phyloP scores from a whole-genome alignment of 441 rosid species.

The Biscutella laevigata region DNA sequence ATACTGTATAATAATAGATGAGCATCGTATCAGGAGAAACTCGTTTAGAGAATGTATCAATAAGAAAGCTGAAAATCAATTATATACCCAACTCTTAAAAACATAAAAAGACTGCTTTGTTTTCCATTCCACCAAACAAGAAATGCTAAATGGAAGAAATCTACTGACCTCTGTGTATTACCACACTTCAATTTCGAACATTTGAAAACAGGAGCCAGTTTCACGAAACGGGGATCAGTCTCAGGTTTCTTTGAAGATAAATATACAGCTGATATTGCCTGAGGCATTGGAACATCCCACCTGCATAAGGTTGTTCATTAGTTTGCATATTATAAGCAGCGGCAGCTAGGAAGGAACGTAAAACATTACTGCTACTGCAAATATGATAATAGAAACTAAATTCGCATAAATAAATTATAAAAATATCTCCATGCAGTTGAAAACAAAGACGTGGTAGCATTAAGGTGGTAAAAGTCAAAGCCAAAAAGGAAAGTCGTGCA shows the following conservation, averaged over 20 bases:
- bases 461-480: neutral
- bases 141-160: neutral
- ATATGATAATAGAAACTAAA: neutral
- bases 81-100: neutral
- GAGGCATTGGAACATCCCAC: slow-evolving; percentile 94
- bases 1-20: slow-evolving; percentile 14
- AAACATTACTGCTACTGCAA: neutral
- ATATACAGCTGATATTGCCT: slow-evolving; percentile 42
- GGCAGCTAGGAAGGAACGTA: neutral
- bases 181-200: slow-evolving; percentile 65
- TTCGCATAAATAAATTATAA: slow-evolving; percentile 1
- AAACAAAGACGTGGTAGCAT: slow-evolving; percentile 1
- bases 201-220: slow-evolving; percentile 76
- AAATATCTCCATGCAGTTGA: neutral
- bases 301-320: slow-evolving; percentile 42
- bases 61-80: neutral
- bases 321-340: slow-evolving; percentile 1
- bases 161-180: slow-evolving; percentile 52
- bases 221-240: slow-evolving; percentile 83
- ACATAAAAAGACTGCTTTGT: neutral
- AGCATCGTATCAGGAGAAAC: neutral
- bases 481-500: neutral
- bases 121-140: neutral
- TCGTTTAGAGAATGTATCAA: neutral
- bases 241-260: slow-evolving; percentile 43